phyloP scores from a whole-genome alignment of 73 alveolate species.

The Paramecium sexaurelia region DNA sequence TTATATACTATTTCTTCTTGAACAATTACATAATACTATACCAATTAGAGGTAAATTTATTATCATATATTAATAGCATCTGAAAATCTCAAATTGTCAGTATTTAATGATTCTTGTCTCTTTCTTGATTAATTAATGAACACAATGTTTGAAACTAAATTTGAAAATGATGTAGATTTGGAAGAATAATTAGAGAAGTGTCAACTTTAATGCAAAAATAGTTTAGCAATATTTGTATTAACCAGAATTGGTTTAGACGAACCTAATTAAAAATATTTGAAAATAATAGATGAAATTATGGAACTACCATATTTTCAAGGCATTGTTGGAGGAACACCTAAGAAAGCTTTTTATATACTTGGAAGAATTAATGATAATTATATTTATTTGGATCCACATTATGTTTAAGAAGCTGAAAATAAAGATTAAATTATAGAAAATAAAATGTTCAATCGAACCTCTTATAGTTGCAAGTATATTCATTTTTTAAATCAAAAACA shows the following conservation, averaged over 20 bases:
- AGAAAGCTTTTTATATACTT: conserved; percentile 58
- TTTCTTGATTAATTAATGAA: conserved; percentile 16
- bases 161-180: not conserved
- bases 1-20: conserved; percentile 47
- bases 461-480: conserved; percentile 24
- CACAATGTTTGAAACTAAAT: not conserved
- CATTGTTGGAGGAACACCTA: conserved; percentile 67
- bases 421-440: not conserved
- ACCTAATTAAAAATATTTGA: conserved; percentile 51
- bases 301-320: conserved; percentile 60
- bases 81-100: conserved; percentile 35
- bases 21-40: conserved; percentile 41
- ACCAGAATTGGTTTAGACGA: conserved; percentile 62
- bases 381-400: conserved; percentile 70
- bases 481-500: not conserved
- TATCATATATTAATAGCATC: not conserved
- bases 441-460: not conserved
- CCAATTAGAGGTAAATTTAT: conserved; percentile 32
- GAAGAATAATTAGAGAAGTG: not conserved
- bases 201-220: not conserved
- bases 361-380: conserved; percentile 64
- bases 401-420: conserved; percentile 55
- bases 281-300: conserved; percentile 49
- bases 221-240: conserved; percentile 46
- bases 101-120: conserved; percentile 28